phyloP scores from a whole-genome alignment of 495 filamentous ascomycete genomes.

The Schizothecium vesticola region DNA sequence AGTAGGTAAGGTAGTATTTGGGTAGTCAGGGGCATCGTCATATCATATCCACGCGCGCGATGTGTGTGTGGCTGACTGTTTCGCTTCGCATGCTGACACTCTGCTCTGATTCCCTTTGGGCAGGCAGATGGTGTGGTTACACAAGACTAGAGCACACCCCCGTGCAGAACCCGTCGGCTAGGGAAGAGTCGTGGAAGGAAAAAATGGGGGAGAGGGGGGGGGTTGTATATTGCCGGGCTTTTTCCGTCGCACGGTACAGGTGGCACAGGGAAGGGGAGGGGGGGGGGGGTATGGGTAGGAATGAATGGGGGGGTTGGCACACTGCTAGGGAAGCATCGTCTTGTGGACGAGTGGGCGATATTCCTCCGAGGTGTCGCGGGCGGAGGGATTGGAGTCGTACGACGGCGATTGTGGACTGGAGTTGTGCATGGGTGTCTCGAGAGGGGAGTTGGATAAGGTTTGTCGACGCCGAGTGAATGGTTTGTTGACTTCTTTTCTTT shows the following conservation, averaged over 20 bases:
- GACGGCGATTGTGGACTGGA: neutral
- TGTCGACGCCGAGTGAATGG: neutral
- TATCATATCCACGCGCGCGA: too few relatives aligned
- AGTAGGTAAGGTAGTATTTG: neutral
- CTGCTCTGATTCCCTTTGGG: neutral
- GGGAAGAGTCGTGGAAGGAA: neutral
- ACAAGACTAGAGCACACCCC: neutral
- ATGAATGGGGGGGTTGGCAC: too few relatives aligned
- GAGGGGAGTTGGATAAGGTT: neutral
- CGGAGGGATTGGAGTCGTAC: neutral
- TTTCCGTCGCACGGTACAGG: neutral
- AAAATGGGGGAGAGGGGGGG: neutral
- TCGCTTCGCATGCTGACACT: neutral
- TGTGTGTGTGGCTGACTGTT: neutral
- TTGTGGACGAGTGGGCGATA: neutral
- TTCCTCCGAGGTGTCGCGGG: neutral
- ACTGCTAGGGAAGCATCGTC: neutral
- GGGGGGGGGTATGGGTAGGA: neutral
- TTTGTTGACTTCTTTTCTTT: neutral
- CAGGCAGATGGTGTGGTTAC: neutral
- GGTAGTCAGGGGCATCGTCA: neutral
- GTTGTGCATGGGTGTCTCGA: neutral
- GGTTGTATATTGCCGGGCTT: neutral
- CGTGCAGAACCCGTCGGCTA: neutral
- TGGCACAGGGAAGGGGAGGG: neutral